These are phyloP conservation scores for Boletus reticulatus DNA, from an alignment of 768 basidiomycete species.

Conservation along the genomic window DNA sequence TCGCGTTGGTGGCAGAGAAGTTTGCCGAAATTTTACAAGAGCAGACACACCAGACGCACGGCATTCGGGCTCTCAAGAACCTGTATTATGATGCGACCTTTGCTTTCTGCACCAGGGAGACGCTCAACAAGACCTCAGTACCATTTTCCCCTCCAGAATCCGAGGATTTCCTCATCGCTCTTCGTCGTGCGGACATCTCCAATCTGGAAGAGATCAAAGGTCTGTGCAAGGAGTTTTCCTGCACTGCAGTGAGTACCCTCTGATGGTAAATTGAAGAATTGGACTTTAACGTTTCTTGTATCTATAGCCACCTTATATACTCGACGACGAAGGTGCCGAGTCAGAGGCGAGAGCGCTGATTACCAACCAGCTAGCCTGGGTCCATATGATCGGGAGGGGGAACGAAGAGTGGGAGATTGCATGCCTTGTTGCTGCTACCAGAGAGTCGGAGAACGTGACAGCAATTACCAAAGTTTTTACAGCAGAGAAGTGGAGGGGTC, in stretches of 20 bases:
- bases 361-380: slow-evolving; percentile 51
- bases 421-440: slow-evolving; percentile 66
- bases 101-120: slow-evolving; percentile 49
- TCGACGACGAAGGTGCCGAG: slow-evolving; percentile 41
- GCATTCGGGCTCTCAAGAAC: slow-evolving; percentile 25
- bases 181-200: slow-evolving; percentile 33
- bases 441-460: slow-evolving; percentile 54
- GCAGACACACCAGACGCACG: slow-evolving; percentile 8
- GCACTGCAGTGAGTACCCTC: slow-evolving; percentile 47
- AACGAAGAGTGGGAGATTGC: slow-evolving; percentile 42
- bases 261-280: neutral
- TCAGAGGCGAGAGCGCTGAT: slow-evolving; percentile 55
- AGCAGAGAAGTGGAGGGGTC: slow-evolving; percentile 45
- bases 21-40: slow-evolving; percentile 52
- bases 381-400: slow-evolving; percentile 44
- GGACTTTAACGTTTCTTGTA: neutral
- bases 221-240: slow-evolving; percentile 57
- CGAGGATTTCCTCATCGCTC: slow-evolving; percentile 20
- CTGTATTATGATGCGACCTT: slow-evolving; percentile 66
- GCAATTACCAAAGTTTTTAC: slow-evolving; percentile 77
- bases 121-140: slow-evolving; percentile 28
- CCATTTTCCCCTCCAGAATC: neutral
- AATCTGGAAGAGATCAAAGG: slow-evolving; percentile 38
- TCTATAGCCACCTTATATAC: slow-evolving; percentile 52
- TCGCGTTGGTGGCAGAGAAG: slow-evolving; percentile 40